Base-by-base conservation (phyloP, 257 asterid species). In the Salvia splendens region DNA sequence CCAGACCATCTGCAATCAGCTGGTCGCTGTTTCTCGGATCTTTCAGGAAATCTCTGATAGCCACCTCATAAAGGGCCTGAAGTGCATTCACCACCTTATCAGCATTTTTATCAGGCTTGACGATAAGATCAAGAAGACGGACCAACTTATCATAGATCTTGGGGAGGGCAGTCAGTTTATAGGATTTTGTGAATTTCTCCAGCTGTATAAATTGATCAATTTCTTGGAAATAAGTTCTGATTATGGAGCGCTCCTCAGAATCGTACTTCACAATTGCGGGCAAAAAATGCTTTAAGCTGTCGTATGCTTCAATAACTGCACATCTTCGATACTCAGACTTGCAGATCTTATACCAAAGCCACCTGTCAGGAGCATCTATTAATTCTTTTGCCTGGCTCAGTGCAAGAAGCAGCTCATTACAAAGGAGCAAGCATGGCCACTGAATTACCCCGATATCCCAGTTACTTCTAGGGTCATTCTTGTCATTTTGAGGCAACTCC, bases 351-450 rank as follows among this genome's bases (percentile, higher is more conserved):
- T 79, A 71, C 96, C 97, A 94, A 75, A 94, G 91, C 97, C 97
- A 94, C 79, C 66, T 81, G 75, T 94, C 99, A 48, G 99, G 96
- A 74, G 99, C 97, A 83, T 94, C 99, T 1, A 91, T 95, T 75
- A 94, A 75, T 84, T 94, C 99, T 75, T 87, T 82, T 48, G 95
- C 99, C 85, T 91, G 99, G 70, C 96, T 91, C 63, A 94, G 95
- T 77, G 89, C 95, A 78, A 94, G 97, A 64, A 91, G 82, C 61
- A 94, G 85, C 79, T 94, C 97, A 66, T 91, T 91, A 67, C 96
- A 94, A 33, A 94, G 95, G 24, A 94, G 96, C 77, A 94, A 82
- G 80, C 97, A 91, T 14, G 99, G 99, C 99, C 97, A 94, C 71
- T 91, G 97, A 75, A 94, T 85, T 86, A 94, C 99, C 68, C 95